phyloP scores from a whole-genome alignment of 2,329 filamentous ascomycete species.

The Pseudogymnoascus sp. region DNA sequence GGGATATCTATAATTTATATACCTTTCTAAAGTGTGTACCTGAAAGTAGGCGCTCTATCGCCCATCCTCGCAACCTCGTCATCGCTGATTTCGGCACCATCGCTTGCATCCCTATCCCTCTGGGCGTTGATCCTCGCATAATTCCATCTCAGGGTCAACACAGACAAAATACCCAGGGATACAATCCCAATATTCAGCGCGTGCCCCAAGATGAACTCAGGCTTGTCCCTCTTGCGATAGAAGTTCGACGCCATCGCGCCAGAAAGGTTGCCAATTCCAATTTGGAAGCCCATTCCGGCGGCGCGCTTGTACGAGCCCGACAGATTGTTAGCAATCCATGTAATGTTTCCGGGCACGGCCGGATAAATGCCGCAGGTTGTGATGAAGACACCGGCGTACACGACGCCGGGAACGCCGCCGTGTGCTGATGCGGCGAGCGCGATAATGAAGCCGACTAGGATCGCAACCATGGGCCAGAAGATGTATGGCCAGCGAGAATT shows the following conservation, averaged over 20 bases:
- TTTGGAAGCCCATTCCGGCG: slow-evolving; percentile 56
- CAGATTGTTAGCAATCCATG: slow-evolving; percentile 51
- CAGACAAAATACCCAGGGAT: slow-evolving; percentile 35
- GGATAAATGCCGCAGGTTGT: slow-evolving; percentile 38
- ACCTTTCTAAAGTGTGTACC: slow-evolving; percentile 28
- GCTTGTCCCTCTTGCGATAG: slow-evolving; percentile 46
- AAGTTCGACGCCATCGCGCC: slow-evolving; percentile 66
- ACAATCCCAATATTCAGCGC: slow-evolving; percentile 44
- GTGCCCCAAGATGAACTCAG: slow-evolving; percentile 43
- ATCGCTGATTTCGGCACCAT: slow-evolving; percentile 31
- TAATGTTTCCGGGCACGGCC: slow-evolving; percentile 36
- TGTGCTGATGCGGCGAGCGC: slow-evolving; percentile 27
- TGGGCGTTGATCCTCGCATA: slow-evolving; percentile 39
- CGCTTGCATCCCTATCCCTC: slow-evolving; percentile 28
- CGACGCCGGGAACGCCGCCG: slow-evolving; percentile 31
- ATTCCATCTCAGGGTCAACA: slow-evolving; percentile 36
- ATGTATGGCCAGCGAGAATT: slow-evolving; percentile 43
- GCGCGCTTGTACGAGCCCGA: slow-evolving; percentile 47
- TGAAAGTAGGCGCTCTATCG: slow-evolving; percentile 42
- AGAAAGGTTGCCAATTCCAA: slow-evolving; percentile 51
- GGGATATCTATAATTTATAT: background rate
- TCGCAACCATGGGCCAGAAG: slow-evolving; percentile 42
- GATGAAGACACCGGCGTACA: slow-evolving; percentile 39
- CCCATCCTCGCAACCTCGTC: slow-evolving; percentile 41
- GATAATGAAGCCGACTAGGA: slow-evolving; percentile 51